phyloP scores from a whole-genome alignment of 2,329 filamentous ascomycete genomes.

The Byssothecium circinans region DNA sequence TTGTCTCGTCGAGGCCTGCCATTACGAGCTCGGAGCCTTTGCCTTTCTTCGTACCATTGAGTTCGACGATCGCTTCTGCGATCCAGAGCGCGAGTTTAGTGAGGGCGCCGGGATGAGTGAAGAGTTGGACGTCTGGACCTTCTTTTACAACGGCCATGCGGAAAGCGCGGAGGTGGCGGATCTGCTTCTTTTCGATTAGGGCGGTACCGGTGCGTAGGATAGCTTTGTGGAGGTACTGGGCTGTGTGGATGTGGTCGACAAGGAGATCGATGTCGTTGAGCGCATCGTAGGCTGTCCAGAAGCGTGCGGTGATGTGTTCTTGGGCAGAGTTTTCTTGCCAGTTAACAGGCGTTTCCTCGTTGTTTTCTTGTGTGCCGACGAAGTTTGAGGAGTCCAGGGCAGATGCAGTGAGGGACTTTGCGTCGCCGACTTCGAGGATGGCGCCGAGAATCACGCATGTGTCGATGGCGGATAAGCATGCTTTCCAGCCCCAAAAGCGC shows the following conservation, averaged over 20 bases:
- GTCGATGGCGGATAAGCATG: constrained; percentile 88
- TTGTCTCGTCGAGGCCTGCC: constrained; percentile 81
- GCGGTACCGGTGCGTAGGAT: constrained; percentile 92
- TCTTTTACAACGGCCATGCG: constrained; percentile 96
- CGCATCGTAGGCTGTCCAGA: constrained; percentile 63
- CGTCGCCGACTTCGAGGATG: constrained; percentile 84
- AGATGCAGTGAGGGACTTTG: constrained; percentile 42
- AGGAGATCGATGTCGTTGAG: constrained; percentile 65
- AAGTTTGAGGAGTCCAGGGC: constrained; percentile 37
- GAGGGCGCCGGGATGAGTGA: constrained; percentile 87
- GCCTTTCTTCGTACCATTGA: constrained; percentile 71
- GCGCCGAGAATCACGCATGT: constrained; percentile 91
- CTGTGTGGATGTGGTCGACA: constrained; percentile 74
- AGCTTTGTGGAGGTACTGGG: constrained; percentile 85
- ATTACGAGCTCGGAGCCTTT: constrained; percentile 84
- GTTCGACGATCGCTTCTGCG: constrained; percentile 85
- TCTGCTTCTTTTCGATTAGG: constrained; percentile 89
- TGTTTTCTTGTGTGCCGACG: constrained; percentile 27
- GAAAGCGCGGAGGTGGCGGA: constrained; percentile 88
- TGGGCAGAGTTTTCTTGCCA: constrained; percentile 37
- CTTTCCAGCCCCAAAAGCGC: constrained; percentile 95
- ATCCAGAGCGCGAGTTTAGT: constrained; percentile 95
- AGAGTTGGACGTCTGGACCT: constrained; percentile 85
- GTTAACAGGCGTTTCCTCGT: constrained; percentile 22
- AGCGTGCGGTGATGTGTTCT: constrained; percentile 54